A percentile compares a stretch with the other conserved stretches of the same genome.
Conservation (phyloP, 192 early-diverging fungal species). For the Jimgerdemannia flammicorona region DNA sequence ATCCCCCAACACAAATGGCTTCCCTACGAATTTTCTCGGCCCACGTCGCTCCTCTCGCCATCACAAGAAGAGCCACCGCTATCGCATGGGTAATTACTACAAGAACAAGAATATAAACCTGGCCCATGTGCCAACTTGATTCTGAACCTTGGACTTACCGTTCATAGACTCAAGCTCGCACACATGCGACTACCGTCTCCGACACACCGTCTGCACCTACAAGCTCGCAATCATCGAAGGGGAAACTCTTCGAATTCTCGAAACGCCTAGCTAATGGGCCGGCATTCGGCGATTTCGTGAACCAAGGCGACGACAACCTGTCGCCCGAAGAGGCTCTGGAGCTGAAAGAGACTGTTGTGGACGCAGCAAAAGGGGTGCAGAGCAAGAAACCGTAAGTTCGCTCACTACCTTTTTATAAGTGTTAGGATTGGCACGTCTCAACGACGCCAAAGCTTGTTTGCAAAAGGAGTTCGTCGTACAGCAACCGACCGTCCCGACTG, state of each 20-base stretch:
- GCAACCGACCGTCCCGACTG: background rate
- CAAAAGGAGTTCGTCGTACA: too few species aligned
- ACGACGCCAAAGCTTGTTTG: too few species aligned
- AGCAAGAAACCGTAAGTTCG: conserved; percentile 12
- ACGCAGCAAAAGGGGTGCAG: conserved; percentile 31
- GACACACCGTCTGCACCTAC: conserved; percentile 15
- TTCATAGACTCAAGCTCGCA: conserved; percentile 9
- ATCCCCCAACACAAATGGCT: too few species aligned
- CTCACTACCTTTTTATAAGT: background rate
- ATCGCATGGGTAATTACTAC: background rate
- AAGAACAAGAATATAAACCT: too few species aligned
- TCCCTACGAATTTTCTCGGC: conserved; percentile 3
- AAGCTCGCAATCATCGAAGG: conserved; percentile 29
- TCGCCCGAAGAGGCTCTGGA: conserved; percentile 58
- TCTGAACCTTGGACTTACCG: background rate
- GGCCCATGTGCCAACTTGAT: conserved; percentile 3
- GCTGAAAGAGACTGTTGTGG: conserved; percentile 45
- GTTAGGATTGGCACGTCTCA: too few species aligned
- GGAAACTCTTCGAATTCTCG: conserved; percentile 36
- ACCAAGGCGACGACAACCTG: conserved; percentile 35
- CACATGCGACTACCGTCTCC: conserved; percentile 17
- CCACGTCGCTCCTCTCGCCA: conserved; percentile 19
- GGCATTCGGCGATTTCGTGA: conserved; percentile 56
- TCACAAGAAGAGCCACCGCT: background rate
- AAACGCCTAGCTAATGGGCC: conserved; percentile 40